These are phyloP conservation scores for Trichoderma brevicompactum DNA, from an alignment of 2,329 filamentous ascomycete species.

Conservation along the genomic window DNA sequence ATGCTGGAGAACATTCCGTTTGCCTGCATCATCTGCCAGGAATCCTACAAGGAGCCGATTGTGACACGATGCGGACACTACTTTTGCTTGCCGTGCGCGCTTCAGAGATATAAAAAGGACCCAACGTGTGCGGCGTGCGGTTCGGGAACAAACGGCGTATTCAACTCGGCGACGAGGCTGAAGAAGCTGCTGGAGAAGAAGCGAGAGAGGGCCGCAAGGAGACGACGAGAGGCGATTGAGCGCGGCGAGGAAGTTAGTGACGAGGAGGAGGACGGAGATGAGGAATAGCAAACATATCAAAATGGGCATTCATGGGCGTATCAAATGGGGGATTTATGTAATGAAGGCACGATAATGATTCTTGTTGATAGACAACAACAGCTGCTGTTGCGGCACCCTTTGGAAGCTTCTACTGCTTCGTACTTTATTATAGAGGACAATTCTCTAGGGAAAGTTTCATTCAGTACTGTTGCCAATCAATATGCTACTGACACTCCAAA, in stretches of 20 bases:
- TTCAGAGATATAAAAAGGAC: conserved; percentile 84
- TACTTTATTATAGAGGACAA: no score
- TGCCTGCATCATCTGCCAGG: conserved; percentile 83
- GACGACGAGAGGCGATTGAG: conserved; percentile 57
- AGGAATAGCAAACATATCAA: not conserved
- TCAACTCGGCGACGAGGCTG: conserved; percentile 83
- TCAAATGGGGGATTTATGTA: not conserved
- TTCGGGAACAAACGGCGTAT: conserved; percentile 83
- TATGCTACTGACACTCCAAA: no score
- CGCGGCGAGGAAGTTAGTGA: conserved; percentile 55
- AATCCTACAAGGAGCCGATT: conserved; percentile 77
- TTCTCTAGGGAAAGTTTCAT: no score
- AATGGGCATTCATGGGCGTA: not conserved
- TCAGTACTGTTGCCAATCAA: no score
- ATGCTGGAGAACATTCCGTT: conserved; percentile 86
- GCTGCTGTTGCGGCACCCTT: no score
- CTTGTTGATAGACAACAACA: no score
- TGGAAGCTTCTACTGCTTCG: no score
- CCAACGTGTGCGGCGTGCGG: conserved; percentile 87
- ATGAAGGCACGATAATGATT: not conserved
- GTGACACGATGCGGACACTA: conserved; percentile 93
- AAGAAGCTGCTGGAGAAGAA: conserved; percentile 80
- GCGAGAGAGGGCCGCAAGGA: conserved; percentile 62
- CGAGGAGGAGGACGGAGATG: conserved; percentile 46
- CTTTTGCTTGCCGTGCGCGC: conserved; percentile 89